Base-by-base conservation (phyloP, 1,139 yeast species). In the Sugiyamaella pinicola region DNA sequence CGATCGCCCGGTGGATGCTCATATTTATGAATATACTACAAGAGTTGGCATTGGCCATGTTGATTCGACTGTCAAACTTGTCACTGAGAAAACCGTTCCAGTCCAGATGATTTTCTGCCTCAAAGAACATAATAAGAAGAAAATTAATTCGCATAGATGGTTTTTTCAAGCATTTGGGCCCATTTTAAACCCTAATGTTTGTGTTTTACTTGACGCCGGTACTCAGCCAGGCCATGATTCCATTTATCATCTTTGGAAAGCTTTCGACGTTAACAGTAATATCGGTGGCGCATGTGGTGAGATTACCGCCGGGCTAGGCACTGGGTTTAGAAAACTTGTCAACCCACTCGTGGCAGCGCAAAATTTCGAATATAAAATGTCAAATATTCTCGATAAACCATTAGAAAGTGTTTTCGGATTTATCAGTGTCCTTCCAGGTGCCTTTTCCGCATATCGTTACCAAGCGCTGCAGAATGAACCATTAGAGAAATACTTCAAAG, bases 251-350 rank as follows among this genome's bases (percentile, higher is more conserved):
- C 74, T 87, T 54, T 87, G 95, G 95, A 81, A 80, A 64, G 72
- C 85, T 9, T 87, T 87, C 68, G 83, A 84, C 59, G 58, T 63
- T 28, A 85, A 86, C 65, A 80, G 84, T 1, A 76, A 79, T 54
- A 88, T 87, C n/a, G 95, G 90, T 0, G 95, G 95, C 18, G 90
- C 95, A 1, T 87, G 95, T 76, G 95, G 95, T 24, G 95, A 87
- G 66, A 86, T 87, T 74, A 79, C 78, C 57, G 87, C 86, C 1
- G 77, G 84, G 56, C 73, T 85, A 54, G 93, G 95, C 4, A 76
- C 74, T 3, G 78, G 78, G 5, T 76, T 76, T 53, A 70, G 71
- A 52, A 74, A 84, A 52, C 74, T 87, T 47, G 66, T 79, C 21
- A 87, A 87, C 65, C 95, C 95, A 4, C 70, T 87, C 47, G 91